phyloP scores from a whole-genome alignment of 345 rosid genomes.

The Acer negundo region DNA sequence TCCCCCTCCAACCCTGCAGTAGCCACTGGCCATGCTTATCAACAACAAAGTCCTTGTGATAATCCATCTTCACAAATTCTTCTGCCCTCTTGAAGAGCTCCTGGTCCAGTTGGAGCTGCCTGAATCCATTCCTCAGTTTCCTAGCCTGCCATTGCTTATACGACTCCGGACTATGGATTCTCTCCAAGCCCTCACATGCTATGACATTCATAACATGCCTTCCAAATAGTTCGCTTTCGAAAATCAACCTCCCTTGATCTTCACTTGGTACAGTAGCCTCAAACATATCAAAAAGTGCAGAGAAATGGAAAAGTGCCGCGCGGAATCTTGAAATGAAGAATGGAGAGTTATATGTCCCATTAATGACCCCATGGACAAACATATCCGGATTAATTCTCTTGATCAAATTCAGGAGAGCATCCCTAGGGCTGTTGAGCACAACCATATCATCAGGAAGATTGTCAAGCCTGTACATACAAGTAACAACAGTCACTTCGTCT shows the following conservation, averaged over 20 bases:
- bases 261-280: slow-evolving; percentile 50
- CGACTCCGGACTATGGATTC: slow-evolving; percentile 64
- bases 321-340: slow-evolving; percentile 54
- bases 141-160: slow-evolving; percentile 60
- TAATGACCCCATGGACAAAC: slow-evolving; percentile 44
- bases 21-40: slow-evolving; percentile 49
- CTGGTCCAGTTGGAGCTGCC: slow-evolving; percentile 37
- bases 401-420: slow-evolving; percentile 46
- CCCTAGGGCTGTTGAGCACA: slow-evolving; percentile 44
- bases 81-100: slow-evolving; percentile 29
- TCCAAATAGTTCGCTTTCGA: neutral
- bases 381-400: slow-evolving; percentile 42
- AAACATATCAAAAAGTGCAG: slow-evolving; percentile 54
- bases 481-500: slow-evolving; percentile 50
- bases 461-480: slow-evolving; percentile 35
- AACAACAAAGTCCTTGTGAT: slow-evolving; percentile 48
- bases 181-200: slow-evolving; percentile 29
- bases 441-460: slow-evolving; percentile 56
- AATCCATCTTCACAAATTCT: slow-evolving; percentile 22
- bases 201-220: no score
- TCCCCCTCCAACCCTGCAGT: no score
- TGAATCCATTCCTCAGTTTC: slow-evolving; percentile 47
- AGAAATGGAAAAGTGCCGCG: slow-evolving; percentile 59
- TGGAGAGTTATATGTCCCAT: slow-evolving; percentile 52
- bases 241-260: slow-evolving; percentile 42